These are phyloP conservation scores for Rhodotorula sp. DNA, from an alignment of 1,284 basidiomycete genomes.

Conservation along the genomic window DNA sequence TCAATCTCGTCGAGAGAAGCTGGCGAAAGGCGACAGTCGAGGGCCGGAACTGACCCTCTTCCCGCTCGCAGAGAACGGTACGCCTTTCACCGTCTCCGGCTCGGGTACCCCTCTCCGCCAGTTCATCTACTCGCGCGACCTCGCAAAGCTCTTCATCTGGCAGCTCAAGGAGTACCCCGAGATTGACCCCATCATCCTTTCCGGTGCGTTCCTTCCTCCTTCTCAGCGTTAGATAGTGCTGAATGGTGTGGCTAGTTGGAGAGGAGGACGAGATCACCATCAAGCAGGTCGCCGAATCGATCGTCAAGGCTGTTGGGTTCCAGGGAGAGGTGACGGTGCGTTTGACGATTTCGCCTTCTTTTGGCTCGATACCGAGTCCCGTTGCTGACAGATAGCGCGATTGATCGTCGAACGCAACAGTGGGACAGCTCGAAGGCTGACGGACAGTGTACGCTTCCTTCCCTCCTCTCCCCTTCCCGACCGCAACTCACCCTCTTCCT, in stretches of 20 bases:
- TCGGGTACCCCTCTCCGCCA: conserved; percentile 84
- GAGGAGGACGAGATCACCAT: conserved; percentile 88
- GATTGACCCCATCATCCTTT: conserved; percentile 83
- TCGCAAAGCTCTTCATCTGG: conserved; percentile 91
- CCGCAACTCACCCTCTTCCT: background rate
- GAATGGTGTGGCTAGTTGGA: conserved; percentile 57
- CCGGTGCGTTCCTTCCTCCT: conserved; percentile 42
- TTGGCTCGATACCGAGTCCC: background rate
- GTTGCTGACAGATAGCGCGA: background rate
- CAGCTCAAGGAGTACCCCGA: conserved; percentile 73
- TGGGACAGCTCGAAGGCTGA: conserved; percentile 58
- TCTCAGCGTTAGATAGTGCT: background rate
- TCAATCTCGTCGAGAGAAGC: background rate
- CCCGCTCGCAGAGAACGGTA: conserved; percentile 65
- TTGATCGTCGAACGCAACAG: conserved; percentile 31
- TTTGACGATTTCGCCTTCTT: conserved; percentile 9
- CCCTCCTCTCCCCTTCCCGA: background rate
- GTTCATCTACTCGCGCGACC: conserved; percentile 89
- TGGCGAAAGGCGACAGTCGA: too few relatives aligned
- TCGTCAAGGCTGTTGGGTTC: conserved; percentile 75
- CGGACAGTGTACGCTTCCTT: conserved; percentile 61
- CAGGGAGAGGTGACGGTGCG: conserved; percentile 66
- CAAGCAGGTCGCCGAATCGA: conserved; percentile 75
- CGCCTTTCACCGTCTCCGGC: conserved; percentile 76
- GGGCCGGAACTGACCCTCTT: background rate